Evolutionary conservation across 176 grass and related monocot species (phyloP), one percentile per base, ranked within the genome.

Genomic region (Sorghum bicolor): DNA sequence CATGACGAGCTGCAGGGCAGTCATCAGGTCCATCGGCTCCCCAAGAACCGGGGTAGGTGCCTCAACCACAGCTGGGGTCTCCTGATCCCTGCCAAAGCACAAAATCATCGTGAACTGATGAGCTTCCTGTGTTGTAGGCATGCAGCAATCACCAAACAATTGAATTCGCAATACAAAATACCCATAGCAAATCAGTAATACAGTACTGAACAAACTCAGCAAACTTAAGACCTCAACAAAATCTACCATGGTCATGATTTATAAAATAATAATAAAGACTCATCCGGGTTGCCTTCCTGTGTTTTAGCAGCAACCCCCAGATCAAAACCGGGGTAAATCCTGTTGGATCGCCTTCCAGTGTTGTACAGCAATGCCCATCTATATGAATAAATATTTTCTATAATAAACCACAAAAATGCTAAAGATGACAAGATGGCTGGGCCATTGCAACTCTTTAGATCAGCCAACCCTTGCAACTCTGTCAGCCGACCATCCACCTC

Each of bases 11-110:
- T 93, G 91, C 39, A 93, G 79, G 20, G 88, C 88, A 29, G 88
- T 93, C 91, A 90, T 88, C 72, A 93, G 78, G 69, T 93, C 91
- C 91, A 93, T 93, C 26, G 91, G 91, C 53, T 93, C 88, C 10
- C 88, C 91, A 26, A 93, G 88, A 73, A 83, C 82, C 0, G 85
- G 91, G 77, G 82, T 73, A 5, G 88, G 77, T 74, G 84, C 64
- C 40, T 90, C 72, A 72, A 75, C 75, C 8, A 75, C 64, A 80
- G 24, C 78, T 16, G 44, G 55, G 60, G 60, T 30, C 34, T 90
- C 91, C 71, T 92, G 71, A 48, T 80, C 91, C 68, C 88, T 93
- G 85, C 55, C 73, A 60, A 70, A 67, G 26, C 53, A 57, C 53
- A 57, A 53, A 24, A 24, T 22, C 36, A n/a, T 17, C 1, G 8